Base-by-base conservation (phyloP, 2,329 filamentous ascomycete genomes). In the Verticillium dahliae region DNA sequence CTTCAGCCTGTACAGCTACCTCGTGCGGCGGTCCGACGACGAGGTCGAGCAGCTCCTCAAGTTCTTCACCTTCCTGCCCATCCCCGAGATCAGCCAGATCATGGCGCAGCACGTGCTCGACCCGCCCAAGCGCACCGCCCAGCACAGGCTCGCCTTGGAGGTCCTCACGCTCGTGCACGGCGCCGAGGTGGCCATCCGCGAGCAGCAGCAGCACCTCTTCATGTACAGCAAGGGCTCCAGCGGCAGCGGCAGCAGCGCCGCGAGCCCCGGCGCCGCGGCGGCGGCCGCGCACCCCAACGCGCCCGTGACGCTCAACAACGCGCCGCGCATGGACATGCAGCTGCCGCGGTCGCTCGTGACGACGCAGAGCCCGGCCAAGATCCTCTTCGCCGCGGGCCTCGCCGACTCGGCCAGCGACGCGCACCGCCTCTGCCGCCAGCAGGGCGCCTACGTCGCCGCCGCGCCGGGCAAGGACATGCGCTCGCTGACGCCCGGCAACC, bases 1-100 rank as follows among this genome's bases (percentile, higher is more conserved):
- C 0, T 97, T 94, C 70, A 92, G 98, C 62, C 81, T 98, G 1
- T 98, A 98, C 73, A 81, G 93, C 72, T 97, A 94, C 79, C 95
- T 98, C 69, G 81, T 97, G 65, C 86, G 91, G 58, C 88, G 90
- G 0, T 81, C 92, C 0, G 95, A 99, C 70, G 84, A 84, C 10
- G 90, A 96, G 60, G 86, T 98, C 4, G 90, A 92, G 74, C 83
- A 81, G 37, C 89, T 96, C 65, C 81, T 99, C 50, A 94, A 91
- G 71, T 84, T 97, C 27, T 92, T 99, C 72, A 99, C 95, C 0
- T 97, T 99, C 72, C 75, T 97, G 41, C 90, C 94, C 0, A 68
- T 90, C 2, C 70, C 81, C 7, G 74, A 85, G n/a, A 96, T 99
- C 66, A 71, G 80, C 3, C 69, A 78, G 14, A 74, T 90, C 59